Conservation (phyloP, 139 green algal genomes). For the Micractinium sp. region DNA sequence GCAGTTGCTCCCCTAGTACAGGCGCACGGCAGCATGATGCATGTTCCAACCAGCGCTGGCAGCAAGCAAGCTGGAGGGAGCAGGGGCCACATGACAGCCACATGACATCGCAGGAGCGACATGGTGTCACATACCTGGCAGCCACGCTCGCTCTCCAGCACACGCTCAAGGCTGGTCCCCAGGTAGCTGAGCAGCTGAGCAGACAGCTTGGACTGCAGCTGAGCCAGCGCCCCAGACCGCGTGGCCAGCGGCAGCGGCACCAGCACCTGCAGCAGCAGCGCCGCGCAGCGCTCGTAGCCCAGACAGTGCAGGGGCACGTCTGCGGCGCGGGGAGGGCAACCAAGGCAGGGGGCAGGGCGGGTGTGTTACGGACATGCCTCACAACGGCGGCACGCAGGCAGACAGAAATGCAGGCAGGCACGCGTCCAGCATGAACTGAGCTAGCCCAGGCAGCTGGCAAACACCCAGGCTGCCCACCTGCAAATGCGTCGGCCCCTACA, state of each 20-base stretch:
- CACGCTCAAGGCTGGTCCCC: slow-evolving; percentile 10
- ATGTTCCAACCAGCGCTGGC: too few relatives aligned
- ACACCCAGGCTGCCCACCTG: not conserved
- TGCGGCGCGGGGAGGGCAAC: not conserved
- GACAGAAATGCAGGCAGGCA: not conserved
- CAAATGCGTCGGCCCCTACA: not conserved
- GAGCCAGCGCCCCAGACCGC: not conserved
- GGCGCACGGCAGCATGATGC: not conserved
- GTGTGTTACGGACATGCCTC: not conserved
- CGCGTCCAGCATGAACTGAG: not conserved
- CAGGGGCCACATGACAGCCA: not conserved
- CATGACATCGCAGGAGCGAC: too few relatives aligned
- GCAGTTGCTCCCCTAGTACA: not conserved
- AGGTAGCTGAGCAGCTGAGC: slow-evolving; percentile 26
- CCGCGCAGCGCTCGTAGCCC: slow-evolving; percentile 11
- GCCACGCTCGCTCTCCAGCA: slow-evolving; percentile 27
- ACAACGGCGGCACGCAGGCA: not conserved
- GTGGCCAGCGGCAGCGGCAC: slow-evolving; percentile 7
- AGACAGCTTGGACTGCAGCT: slow-evolving; percentile 23
- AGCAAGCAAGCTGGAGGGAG: not conserved
- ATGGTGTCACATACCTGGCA: slow-evolving; percentile 34
- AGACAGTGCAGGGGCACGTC: slow-evolving; percentile 3
- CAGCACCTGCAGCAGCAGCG: slow-evolving; percentile 31
- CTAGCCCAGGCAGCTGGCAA: not conserved
- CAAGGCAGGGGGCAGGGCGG: not conserved